Base-by-base conservation (phyloP, 306 rosid genomes). In the Datisca glomerata region DNA sequence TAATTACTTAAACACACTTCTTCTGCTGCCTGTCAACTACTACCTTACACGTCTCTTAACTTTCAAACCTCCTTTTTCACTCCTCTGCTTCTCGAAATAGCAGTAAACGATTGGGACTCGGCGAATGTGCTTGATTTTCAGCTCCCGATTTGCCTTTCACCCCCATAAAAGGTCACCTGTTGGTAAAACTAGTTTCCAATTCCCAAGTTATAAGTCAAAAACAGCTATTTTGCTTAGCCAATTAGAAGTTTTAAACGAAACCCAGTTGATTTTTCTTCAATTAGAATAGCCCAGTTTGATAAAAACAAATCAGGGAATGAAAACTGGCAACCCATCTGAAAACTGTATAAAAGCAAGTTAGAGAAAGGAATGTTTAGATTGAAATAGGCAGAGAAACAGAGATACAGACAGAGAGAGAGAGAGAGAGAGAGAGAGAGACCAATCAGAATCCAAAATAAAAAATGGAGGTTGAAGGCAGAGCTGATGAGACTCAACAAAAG, bases 391-490 rank as follows among this genome's bases (percentile, higher is more conserved):
- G n/a, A 31, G 36, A 31, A 31, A 14, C 10, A n/a, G n/a, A n/a
- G n/a, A n/a, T n/a, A n/a, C n/a, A n/a, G n/a, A n/a, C n/a, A n/a
- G n/a, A n/a, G n/a, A n/a, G n/a, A n/a, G n/a, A n/a, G n/a, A n/a
- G n/a, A n/a, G n/a, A n/a, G n/a, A n/a, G n/a, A n/a, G n/a, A n/a
- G n/a, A n/a, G n/a, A n/a, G n/a, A n/a, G n/a, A n/a, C n/a, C n/a
- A n/a, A n/a, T n/a, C n/a, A n/a, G 31, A 25, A 25, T 25, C 8
- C 31, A 4, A 25, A 25, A 8, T 8, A 4, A 25, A 25, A 4
- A 25, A 76, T 72, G 79, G 81, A 73, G 34, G 35, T 47, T 13
- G 63, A 70, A 24, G 31, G 37, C 43, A 24, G 56, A 31, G 47
- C 37, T 12, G 59, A 22, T 18, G 74, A 68, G 41, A 28, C 71